Percentiles rank a stretch among this genome's conserved stretches.
Conservation (phyloP, 2,329 filamentous ascomycete genomes). For the Nemania abortiva region DNA sequence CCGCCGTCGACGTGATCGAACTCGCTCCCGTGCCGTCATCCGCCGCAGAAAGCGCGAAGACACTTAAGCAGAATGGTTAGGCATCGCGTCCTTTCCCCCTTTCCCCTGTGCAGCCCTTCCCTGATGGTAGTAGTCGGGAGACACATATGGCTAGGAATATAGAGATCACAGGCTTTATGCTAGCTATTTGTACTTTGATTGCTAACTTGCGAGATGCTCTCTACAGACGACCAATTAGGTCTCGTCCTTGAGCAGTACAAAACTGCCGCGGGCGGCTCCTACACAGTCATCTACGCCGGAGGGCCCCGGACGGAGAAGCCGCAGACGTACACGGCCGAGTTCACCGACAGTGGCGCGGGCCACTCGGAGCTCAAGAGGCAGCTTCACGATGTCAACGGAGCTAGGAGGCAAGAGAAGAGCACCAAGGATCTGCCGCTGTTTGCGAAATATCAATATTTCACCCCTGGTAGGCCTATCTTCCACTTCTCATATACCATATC, state of each 20-base stretch:
- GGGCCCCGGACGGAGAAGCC: constrained; percentile 63
- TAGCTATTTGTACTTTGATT: background rate
- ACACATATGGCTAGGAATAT: background rate
- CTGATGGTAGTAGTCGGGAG: no score
- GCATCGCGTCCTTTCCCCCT: constrained; percentile 14
- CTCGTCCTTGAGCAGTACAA: constrained; percentile 58
- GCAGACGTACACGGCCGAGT: constrained; percentile 73
- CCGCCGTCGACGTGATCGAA: constrained; percentile 56
- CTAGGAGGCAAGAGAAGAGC: constrained; percentile 55
- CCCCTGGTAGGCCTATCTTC: constrained; percentile 71
- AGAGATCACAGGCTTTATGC: background rate
- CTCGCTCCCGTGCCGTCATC: constrained; percentile 56
- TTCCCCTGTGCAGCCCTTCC: background rate
- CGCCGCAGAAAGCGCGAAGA: constrained; percentile 57
- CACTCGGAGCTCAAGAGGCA: constrained; percentile 81
- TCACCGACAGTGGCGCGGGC: constrained; percentile 62
- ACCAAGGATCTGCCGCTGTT: constrained; percentile 73
- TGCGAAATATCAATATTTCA: constrained; percentile 95
- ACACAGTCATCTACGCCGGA: constrained; percentile 82
- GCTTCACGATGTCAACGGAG: constrained; percentile 46
- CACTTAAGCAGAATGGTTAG: constrained; percentile 63
- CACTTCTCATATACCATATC: background rate
- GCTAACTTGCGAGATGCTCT: constrained; percentile 9
- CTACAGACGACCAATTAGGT: constrained; percentile 64
- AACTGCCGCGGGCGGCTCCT: constrained; percentile 59